phyloP scores from a whole-genome alignment of 2,329 filamentous ascomycete genomes.

The Amylocarpus encephaloides region DNA sequence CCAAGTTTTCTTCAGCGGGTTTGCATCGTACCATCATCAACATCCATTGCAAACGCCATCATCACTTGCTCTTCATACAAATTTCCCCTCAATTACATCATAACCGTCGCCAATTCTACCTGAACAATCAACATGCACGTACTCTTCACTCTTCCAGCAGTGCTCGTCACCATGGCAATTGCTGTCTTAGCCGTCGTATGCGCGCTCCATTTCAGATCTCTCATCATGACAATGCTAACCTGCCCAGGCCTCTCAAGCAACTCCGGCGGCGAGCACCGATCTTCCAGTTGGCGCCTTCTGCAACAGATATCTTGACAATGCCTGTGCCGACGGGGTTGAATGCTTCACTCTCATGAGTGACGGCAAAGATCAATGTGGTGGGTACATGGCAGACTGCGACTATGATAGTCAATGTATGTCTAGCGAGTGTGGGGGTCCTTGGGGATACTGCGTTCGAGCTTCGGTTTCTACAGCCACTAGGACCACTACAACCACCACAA shows the following conservation, averaged over 20 bases:
- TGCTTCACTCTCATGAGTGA: slow-evolving; percentile 12
- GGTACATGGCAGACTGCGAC: slow-evolving; percentile 10
- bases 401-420: slow-evolving; percentile 12
- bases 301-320: background rate
- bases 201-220: background rate
- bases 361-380: slow-evolving; percentile 12
- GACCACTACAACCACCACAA: background rate
- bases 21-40: background rate
- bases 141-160: background rate
- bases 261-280: background rate
- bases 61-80: background rate
- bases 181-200: background rate
- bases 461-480: slow-evolving; percentile 1
- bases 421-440: slow-evolving; percentile 9
- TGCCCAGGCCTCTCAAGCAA: background rate
- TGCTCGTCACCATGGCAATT: background rate
- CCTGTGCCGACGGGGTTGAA: slow-evolving; percentile 13
- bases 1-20: no score
- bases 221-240: background rate
- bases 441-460: slow-evolving; percentile 5
- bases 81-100: no score
- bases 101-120: no score
- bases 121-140: background rate
- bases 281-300: slow-evolving; percentile 2
- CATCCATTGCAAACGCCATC: background rate